These are phyloP conservation scores for Diplotaxis tenuifolia DNA, from an alignment of 345 rosid species.

Conservation along the genomic window DNA sequence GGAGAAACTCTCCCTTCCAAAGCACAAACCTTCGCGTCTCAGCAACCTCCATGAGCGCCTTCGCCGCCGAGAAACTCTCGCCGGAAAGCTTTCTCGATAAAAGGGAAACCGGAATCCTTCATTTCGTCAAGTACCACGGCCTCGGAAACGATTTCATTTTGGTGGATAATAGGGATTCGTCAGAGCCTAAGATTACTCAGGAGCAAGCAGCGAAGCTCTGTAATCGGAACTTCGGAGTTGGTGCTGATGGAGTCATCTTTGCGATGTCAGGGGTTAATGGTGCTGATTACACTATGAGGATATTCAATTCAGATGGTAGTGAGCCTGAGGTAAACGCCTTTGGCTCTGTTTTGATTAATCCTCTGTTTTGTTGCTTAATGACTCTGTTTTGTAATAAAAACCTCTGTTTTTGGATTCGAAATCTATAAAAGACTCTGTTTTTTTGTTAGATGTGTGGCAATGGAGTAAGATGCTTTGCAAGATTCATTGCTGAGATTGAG, in stretches of 20 bases:
- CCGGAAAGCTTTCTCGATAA: constrained; percentile 44
- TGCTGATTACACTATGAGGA: constrained; percentile 84
- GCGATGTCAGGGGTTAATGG: constrained; percentile 82
- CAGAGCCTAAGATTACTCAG: constrained; percentile 63
- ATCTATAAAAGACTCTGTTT: neutral
- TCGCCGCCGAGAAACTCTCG: constrained; percentile 37
- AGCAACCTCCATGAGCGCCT: constrained; percentile 47
- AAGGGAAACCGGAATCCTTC: constrained; percentile 60
- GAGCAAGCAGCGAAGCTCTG: constrained; percentile 88
- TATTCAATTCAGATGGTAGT: constrained; percentile 93
- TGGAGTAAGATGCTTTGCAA: constrained; percentile 90
- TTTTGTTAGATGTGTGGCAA: constrained; percentile 71
- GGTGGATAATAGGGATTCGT: constrained; percentile 89
- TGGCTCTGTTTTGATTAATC: neutral
- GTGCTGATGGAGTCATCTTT: constrained; percentile 95
- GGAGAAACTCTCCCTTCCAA: constrained; percentile 21
- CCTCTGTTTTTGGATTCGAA: neutral
- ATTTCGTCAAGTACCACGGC: constrained; percentile 91
- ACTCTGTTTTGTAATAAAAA: neutral
- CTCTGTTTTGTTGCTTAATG: neutral
- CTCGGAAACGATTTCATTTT: constrained; percentile 95
- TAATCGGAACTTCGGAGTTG: constrained; percentile 88
- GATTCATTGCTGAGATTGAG: constrained; percentile 79
- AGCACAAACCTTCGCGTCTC: constrained; percentile 35
- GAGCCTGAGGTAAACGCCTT: constrained; percentile 66